Base-by-base conservation (phyloP, 1,139 yeast species). In the Eremothecium sinecaudum region DNA sequence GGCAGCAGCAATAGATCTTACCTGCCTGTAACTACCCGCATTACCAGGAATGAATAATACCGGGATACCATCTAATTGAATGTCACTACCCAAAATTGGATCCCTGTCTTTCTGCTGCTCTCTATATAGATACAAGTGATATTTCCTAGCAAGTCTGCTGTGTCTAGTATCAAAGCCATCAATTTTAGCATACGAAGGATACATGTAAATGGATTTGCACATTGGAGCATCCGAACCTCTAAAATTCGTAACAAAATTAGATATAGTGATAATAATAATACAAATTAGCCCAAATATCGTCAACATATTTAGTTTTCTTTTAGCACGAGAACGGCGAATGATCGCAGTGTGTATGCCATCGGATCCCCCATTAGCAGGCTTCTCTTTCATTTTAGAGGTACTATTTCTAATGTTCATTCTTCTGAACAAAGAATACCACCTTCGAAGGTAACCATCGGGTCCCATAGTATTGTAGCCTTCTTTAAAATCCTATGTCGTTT, bases 21-120 rank as follows among this genome's bases (percentile, higher is more conserved):
- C 94, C 58, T 92, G 99, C 45, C 76, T 73, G 57, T 75, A 86
- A 44, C 93, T 80, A 1, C 99, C 98, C 1, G 98, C 98, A 54
- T 92, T 92, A 0, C 99, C 99, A 0, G 98, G 98, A 24, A 92
- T 80, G 53, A 92, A 92, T 14, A 92, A 62, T 1, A 83, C 84
- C 0, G 99, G 99, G 1, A 79, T 69, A 0, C 97, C 98, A 33
- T 68, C 69, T 21, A 79, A 55, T 8, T 58, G 59, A 11, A 63
- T 51, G 8, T 59, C 59, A 7, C 56, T 56, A 24, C 62, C 61
- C 10, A 62, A 60, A 17, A 61, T 51, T 24, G 82, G 75, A 34
- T 65, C 62, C 2, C 63, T 62, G 54, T 90, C 98, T 39, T 73
- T 66, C 1, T 75, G 77, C 45, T 78, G 84, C 49, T 80, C 92